phyloP scores from a whole-genome alignment of 2,329 filamentous ascomycete genomes.

The Trichoderma simmonsii region DNA sequence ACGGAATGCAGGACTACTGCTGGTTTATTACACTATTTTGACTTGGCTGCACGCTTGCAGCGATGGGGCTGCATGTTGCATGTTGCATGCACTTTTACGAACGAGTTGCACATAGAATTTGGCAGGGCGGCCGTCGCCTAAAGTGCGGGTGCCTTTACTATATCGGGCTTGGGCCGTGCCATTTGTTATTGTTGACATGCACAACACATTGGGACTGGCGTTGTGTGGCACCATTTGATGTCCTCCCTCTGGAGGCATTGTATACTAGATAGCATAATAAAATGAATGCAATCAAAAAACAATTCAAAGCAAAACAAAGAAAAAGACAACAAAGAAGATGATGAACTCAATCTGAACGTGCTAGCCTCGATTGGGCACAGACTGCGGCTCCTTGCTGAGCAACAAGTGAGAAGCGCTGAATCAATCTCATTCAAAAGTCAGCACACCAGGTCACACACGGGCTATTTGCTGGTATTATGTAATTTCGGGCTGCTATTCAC shows the following conservation, averaged over 20 bases:
- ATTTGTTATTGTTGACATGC: background rate
- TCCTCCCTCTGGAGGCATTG: conserved; percentile 2
- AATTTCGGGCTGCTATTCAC: conserved; percentile 9
- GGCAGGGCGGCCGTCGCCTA: conserved; percentile 12
- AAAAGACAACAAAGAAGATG: background rate
- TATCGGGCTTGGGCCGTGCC: background rate
- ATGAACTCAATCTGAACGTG: background rate
- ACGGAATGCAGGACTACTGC: conserved; percentile 2
- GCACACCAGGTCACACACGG: conserved; percentile 8
- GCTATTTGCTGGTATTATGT: background rate
- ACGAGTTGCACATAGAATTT: background rate
- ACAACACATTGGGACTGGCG: conserved; percentile 7
- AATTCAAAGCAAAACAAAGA: background rate
- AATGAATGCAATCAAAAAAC: background rate
- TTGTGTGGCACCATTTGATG: background rate
- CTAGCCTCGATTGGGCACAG: background rate
- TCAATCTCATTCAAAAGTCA: conserved; percentile 5
- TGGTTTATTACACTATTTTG: background rate
- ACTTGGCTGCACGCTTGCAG: conserved; percentile 9
- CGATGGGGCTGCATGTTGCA: background rate
- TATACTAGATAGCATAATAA: background rate
- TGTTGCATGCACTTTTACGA: background rate
- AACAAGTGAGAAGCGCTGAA: background rate
- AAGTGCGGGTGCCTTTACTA: background rate
- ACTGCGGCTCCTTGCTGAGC: background rate